Evolutionary conservation across 73 alveolate species (phyloP), one percentile per base, ranked within the genome.

Genomic region (Breviolum minutum): DNA sequence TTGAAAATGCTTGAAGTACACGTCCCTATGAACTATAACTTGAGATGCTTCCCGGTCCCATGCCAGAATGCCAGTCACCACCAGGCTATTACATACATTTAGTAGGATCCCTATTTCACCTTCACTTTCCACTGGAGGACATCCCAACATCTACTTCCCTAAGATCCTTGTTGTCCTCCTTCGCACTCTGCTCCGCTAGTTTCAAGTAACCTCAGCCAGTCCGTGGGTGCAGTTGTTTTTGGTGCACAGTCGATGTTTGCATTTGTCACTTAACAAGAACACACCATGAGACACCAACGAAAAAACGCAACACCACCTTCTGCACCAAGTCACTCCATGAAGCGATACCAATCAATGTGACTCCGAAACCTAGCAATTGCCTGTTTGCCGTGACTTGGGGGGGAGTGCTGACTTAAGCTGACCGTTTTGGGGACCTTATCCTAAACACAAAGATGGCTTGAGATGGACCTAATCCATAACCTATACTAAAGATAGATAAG

Each of bases 311-410:
- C 86, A 27, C 24, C 86, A 8, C 86, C 63, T 13, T 8, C 32
- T 40, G 66, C 10, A 2, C 90, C 70, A 6, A 83, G 73, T 22
- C 27, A 20, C 94, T 86, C 94, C 94, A 86, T 4, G 63, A 63
- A 63, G 64, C 94, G 27, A 86, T 27, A 29, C 94, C 94, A 27
- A 63, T 0, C 48, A 86, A 7, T 64, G 94, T 86, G 32, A 86
- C 79, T 30, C 10, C 20, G 80, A 86, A 86, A 30, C 94, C 94
- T 61, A 86, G 40, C 80, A 63, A 61, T 74, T 83, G 54, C 54
- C 54, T 40, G n/a, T n/a, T n/a, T n/a, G 54, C 54, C 54, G 54
- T 40, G 54, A 40, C 54, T 40, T 40, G 54, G 54, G 54, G 54
- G 54, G 54, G 54, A 40, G 54, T 40, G 54, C 54, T 40, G 54